Conservation (phyloP, 169 alveolate species). For the Plasmodium billcollinsi region DNA sequence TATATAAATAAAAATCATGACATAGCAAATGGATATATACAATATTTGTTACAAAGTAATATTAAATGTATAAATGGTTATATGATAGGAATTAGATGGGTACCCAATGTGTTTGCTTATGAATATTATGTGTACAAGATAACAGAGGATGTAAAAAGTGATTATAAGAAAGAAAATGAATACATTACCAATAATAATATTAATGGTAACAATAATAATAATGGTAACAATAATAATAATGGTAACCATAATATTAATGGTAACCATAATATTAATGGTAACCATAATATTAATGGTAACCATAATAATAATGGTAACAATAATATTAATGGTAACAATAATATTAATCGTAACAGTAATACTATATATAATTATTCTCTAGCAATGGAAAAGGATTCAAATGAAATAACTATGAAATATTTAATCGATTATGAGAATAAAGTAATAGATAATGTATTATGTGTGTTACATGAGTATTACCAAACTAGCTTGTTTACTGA, state of each 20-base stretch:
- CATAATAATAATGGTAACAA: not conserved
- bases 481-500: constrained; percentile 72
- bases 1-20: constrained; percentile 58
- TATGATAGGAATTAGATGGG: constrained; percentile 75
- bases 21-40: constrained; percentile 52
- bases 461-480: constrained; percentile 68
- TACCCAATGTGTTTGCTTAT: constrained; percentile 58
- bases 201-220: not conserved
- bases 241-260: no score
- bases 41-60: constrained; percentile 44
- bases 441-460: constrained; percentile 39
- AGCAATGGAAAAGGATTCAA: constrained; percentile 25
- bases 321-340: not conserved
- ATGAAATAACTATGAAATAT: constrained; percentile 21
- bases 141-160: constrained; percentile 21
- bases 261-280: no score
- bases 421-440: constrained; percentile 61
- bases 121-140: constrained; percentile 71
- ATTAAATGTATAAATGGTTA: constrained; percentile 64
- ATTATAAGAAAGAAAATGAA: not conserved
- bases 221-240: not conserved
- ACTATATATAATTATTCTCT: constrained; percentile 31
- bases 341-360: not conserved
- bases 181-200: no score
- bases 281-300: no score